Evolutionary conservation across 2,329 filamentous ascomycete genomes (phyloP).

Genomic region (Diaporthe ilicicola): DNA sequence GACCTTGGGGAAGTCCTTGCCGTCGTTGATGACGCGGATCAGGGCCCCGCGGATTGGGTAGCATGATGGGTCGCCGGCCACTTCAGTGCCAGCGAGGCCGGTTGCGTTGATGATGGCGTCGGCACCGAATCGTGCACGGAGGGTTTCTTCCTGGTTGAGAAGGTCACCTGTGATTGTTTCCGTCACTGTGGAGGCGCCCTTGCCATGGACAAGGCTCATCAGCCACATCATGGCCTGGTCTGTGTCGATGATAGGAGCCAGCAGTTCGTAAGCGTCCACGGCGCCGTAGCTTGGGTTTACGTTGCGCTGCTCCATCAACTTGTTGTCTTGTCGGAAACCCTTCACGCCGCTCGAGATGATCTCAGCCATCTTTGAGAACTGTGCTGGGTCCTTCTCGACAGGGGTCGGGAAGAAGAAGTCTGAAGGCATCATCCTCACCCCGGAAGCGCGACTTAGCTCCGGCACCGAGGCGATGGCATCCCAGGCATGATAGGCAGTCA

Average conservation of each 20-base stretch:
- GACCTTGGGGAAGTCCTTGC: conserved; percentile 50
- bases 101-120: conserved; percentile 55
- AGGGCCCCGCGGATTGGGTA: conserved; percentile 54
- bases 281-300: conserved; percentile 46
- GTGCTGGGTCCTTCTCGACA: conserved; percentile 44
- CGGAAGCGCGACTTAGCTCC: conserved; percentile 42
- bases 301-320: conserved; percentile 46
- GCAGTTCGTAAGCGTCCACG: conserved; percentile 53
- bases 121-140: conserved; percentile 45
- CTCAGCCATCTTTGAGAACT: conserved; percentile 49
- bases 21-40: conserved; percentile 55
- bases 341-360: conserved; percentile 49
- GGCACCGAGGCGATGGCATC: conserved; percentile 48
- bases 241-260: conserved; percentile 56
- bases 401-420: conserved; percentile 50
- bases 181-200: conserved; percentile 50
- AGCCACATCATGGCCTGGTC: conserved; percentile 53
- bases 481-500: conserved; percentile 52
- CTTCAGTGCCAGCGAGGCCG: conserved; percentile 46
- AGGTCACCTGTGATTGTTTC: conserved; percentile 48
- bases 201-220: conserved; percentile 49
- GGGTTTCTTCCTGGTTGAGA: conserved; percentile 44
- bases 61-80: conserved; percentile 48
- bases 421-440: conserved; percentile 48
- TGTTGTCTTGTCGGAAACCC: conserved; percentile 47